Conservation (phyloP, 176 grass and related monocot genomes). For the Tillandsia fasciculata region DNA sequence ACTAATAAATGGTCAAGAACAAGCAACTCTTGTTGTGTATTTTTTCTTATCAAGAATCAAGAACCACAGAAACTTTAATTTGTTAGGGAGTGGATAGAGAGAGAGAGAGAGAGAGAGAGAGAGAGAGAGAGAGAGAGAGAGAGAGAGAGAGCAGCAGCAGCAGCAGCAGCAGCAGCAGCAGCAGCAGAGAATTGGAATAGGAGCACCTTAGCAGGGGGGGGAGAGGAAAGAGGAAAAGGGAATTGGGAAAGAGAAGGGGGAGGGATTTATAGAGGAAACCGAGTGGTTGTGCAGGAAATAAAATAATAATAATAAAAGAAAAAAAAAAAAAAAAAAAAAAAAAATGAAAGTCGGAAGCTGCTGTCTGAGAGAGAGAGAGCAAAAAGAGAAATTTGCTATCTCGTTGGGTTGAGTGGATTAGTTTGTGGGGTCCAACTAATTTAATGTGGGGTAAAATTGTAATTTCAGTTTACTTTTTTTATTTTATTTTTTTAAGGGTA, state of each 20-base stretch:
- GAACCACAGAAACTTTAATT: too few relatives aligned
- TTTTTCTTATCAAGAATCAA: too few relatives aligned
- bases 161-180: neutral
- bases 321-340: neutral
- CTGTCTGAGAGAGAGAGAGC: too few relatives aligned
- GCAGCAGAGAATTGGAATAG: neutral
- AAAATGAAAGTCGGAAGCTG: too few relatives aligned
- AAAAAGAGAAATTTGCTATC: too few relatives aligned
- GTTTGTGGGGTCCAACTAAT: too few relatives aligned
- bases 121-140: neutral
- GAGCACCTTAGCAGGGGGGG: constrained; percentile 35
- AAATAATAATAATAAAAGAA: neutral
- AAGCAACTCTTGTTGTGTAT: too few relatives aligned
- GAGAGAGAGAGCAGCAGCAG: neutral
- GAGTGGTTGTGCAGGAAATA: neutral
- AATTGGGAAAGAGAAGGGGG: constrained; percentile 47
- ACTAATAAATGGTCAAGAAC: neutral
- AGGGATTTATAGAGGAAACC: constrained; percentile 60
- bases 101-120: neutral
- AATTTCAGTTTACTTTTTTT: too few relatives aligned
- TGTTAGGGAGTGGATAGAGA: neutral
- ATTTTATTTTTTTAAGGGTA: too few relatives aligned
- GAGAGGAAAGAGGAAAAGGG: constrained; percentile 60
- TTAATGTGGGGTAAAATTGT: too few relatives aligned
- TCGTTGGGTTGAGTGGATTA: too few relatives aligned